These are phyloP conservation scores for Phanerochaete sordida DNA, from an alignment of 768 basidiomycete genomes.

Conservation along the genomic window DNA sequence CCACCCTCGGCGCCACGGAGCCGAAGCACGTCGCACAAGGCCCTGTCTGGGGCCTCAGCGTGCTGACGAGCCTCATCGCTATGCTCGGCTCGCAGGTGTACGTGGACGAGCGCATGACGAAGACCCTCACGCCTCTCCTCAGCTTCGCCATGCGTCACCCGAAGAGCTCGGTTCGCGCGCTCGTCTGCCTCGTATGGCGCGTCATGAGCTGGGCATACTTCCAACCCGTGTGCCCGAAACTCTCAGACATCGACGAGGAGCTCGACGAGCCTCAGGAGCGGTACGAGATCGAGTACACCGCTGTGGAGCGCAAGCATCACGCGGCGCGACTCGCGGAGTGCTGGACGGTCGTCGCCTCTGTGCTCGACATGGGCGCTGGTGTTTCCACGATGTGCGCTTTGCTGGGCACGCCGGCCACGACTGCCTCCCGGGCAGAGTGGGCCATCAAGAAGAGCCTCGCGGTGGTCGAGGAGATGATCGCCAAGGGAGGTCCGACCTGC, in stretches of 20 bases:
- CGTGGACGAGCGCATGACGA: constrained; percentile 39
- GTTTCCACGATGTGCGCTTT: constrained; percentile 53
- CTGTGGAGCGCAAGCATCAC: constrained; percentile 20
- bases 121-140: constrained; percentile 47
- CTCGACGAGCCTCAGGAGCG: constrained; percentile 23
- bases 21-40: constrained; percentile 66
- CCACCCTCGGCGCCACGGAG: constrained; percentile 52
- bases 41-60: constrained; percentile 70
- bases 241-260: constrained; percentile 22
- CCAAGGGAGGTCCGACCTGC: constrained; percentile 47
- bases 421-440: background rate
- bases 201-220: constrained; percentile 63
- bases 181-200: constrained; percentile 66
- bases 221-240: constrained; percentile 41
- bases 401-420: constrained; percentile 29
- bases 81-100: constrained; percentile 58
- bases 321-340: constrained; percentile 26
- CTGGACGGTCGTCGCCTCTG: constrained; percentile 48
- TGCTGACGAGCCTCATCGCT: constrained; percentile 56
- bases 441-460: constrained; percentile 37
- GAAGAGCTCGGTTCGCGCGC: constrained; percentile 59
- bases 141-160: constrained; percentile 55
- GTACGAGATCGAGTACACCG: constrained; percentile 18
- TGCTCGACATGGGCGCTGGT: constrained; percentile 59
- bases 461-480: constrained; percentile 54